Conservation (phyloP, 768 basidiomycete species). For the Sporobolomyces roseus region DNA sequence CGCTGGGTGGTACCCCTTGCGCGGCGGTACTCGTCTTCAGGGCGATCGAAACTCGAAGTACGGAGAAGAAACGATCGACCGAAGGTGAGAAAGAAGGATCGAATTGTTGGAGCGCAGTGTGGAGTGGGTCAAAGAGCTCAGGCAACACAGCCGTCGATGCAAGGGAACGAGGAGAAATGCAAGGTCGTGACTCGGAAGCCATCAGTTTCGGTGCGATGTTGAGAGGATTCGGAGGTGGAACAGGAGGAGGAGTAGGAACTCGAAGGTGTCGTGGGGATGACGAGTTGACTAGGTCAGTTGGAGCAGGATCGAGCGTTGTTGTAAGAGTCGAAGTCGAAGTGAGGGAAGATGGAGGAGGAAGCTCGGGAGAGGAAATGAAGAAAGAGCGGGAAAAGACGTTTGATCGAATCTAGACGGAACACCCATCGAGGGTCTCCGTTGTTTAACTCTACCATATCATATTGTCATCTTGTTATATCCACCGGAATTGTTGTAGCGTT, state of each 20-base stretch:
- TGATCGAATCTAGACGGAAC: background rate
- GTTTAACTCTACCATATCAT: background rate
- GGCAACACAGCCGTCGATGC: background rate
- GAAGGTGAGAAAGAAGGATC: background rate
- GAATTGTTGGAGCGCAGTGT: background rate
- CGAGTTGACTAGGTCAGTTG: too few species aligned
- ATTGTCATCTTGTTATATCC: too few species aligned
- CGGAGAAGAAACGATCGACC: background rate
- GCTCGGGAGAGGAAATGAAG: background rate
- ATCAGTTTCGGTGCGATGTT: conserved; percentile 3
- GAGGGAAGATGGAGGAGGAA: background rate
- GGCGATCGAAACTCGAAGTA: background rate
- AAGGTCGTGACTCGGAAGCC: too few species aligned
- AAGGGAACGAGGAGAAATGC: background rate
- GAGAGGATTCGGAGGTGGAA: background rate
- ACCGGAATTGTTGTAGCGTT: too few species aligned
- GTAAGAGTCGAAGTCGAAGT: conserved; percentile 14
- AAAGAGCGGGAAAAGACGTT: background rate
- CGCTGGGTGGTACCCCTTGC: background rate
- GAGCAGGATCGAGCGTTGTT: background rate
- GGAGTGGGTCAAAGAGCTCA: background rate
- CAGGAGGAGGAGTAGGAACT: background rate
- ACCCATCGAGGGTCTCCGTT: too few species aligned
- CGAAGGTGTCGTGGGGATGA: background rate
- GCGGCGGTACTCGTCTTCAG: conserved; percentile 6